Evolutionary conservation across 2,329 filamentous ascomycete genomes (phyloP).

Genomic region (Epichloe coenophiala): DNA sequence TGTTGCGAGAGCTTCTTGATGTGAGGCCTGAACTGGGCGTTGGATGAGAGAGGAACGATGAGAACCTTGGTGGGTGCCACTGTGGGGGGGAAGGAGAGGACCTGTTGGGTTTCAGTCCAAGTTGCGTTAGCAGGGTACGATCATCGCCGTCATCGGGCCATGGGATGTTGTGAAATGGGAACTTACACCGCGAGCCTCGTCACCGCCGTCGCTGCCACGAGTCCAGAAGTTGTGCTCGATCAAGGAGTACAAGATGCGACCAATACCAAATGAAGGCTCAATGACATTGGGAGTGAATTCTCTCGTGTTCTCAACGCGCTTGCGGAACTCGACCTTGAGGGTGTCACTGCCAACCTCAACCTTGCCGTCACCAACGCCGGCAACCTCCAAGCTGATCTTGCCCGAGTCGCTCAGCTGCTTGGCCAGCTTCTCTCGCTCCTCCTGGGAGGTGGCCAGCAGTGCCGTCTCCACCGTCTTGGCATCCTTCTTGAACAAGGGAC

Average conservation of each 20-base stretch:
- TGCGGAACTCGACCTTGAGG: constrained; percentile 72
- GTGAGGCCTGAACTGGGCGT: constrained; percentile 68
- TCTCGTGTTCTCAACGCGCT: constrained; percentile 66
- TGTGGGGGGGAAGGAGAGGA: constrained; percentile 40
- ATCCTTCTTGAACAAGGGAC: constrained; percentile 90
- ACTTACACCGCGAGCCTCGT: constrained; percentile 74
- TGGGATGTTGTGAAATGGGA: not conserved
- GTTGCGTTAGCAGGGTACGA: constrained; percentile 6
- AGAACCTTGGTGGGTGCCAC: constrained; percentile 94
- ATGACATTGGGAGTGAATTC: constrained; percentile 95
- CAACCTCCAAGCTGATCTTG: constrained; percentile 65
- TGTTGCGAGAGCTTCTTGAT: constrained; percentile 59
- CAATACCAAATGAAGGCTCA: constrained; percentile 95
- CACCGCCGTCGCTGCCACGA: constrained; percentile 46
- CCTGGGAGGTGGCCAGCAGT: constrained; percentile 62
- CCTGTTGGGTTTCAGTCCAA: constrained; percentile 19
- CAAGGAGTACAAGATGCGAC: constrained; percentile 81
- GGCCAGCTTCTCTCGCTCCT: constrained; percentile 66
- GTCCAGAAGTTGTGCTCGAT: constrained; percentile 96
- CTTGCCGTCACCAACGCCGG: constrained; percentile 52
- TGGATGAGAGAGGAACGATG: constrained; percentile 74
- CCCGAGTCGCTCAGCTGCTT: constrained; percentile 60
- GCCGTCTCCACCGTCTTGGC: constrained; percentile 74
- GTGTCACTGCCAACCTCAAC: constrained; percentile 70
- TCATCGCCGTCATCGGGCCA: not conserved